These are phyloP conservation scores for Pichia sp. DNA, from an alignment of 1,139 yeast species.

Conservation along the genomic window DNA sequence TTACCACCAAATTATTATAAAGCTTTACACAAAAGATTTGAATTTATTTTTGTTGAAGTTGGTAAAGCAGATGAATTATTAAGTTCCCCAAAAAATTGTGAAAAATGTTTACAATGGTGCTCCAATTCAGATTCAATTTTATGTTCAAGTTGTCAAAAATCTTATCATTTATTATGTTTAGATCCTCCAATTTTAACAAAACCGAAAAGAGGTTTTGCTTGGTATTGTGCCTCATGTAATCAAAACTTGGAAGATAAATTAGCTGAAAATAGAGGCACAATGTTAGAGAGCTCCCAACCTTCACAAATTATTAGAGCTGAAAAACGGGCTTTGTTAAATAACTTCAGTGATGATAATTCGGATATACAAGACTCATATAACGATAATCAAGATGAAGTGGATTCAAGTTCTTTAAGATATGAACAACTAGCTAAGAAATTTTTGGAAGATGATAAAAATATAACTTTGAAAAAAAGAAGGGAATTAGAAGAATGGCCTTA, in stretches of 20 bases:
- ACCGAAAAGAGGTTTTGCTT: constrained; percentile 84
- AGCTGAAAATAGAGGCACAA: constrained; percentile 31
- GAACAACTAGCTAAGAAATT: constrained; percentile 56
- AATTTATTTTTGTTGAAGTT: constrained; percentile 70
- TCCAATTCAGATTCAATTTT: constrained; percentile 65
- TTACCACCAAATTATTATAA: constrained; percentile 54
- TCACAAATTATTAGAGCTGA: constrained; percentile 22
- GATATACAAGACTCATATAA: constrained; percentile 7
- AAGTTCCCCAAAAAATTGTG: constrained; percentile 64
- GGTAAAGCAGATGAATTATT: constrained; percentile 61
- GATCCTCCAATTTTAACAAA: constrained; percentile 77
- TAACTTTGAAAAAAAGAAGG: constrained; percentile 44
- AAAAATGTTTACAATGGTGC: constrained; percentile 81
- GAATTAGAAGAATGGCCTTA: constrained; percentile 70
- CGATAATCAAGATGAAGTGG: constrained; percentile 7
- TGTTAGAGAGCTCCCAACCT: constrained; percentile 29
- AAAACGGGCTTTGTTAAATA: constrained; percentile 12
- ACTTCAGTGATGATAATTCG: constrained; percentile 7
- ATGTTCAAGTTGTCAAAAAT: constrained; percentile 70
- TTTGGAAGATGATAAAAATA: constrained; percentile 37
- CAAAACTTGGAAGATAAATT: constrained; percentile 40
- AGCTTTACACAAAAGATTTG: constrained; percentile 64
- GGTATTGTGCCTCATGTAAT: constrained; percentile 86
- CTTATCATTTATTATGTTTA: constrained; percentile 77
- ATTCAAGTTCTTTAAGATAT: constrained; percentile 32